Base-by-base conservation (phyloP, 805 yeast genomes). In the Kodamaea laetipori region DNA sequence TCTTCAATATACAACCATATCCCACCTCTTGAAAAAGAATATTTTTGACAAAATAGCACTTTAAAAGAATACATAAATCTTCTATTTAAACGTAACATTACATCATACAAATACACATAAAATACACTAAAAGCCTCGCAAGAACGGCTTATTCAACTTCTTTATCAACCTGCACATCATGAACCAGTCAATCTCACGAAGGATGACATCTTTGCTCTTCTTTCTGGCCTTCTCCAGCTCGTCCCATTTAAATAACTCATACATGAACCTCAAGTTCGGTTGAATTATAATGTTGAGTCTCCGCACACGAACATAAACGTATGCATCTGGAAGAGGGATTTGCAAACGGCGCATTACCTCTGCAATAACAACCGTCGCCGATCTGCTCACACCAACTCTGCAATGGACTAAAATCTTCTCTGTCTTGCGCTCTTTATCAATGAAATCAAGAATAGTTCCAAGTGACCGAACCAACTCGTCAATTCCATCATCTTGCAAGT, bases 351-450 rank as follows among this genome's bases (percentile, higher is more conserved):
- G 78, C 96, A 92, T 90, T 28, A 88, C 92, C 58, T 90, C 97
- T 1, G 97, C 97, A 52, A 92, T 92, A 53, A 95, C 92, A 8
- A 92, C 95, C 0, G 97, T 88, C 0, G 97, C 98, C 2, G 96
- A 87, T 43, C 98, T 71, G 0, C 96, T 87, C 3, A 92, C 98
- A 0, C 98, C 98, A 37, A 89, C 97, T 57, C 95, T 86, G 56
- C 98, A 92, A 61, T 92, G 98, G 8, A 92, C 90, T 47, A 92
- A 69, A 13, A 69, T 67, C 51, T 50, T 63, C 21, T 64, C 56
- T 13, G 53, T 43, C 4, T 64, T 69, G 23, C 48, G 44, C 33
- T 50, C 54, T 31, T 58, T 76, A 41, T 86, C 84, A 40, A 90
- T 78, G 56, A 81, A 87, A 1, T 76, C 68, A 31, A 92, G 67